phyloP scores from a whole-genome alignment of 1,139 yeast species.

The Lodderomyces parapsilosis region DNA sequence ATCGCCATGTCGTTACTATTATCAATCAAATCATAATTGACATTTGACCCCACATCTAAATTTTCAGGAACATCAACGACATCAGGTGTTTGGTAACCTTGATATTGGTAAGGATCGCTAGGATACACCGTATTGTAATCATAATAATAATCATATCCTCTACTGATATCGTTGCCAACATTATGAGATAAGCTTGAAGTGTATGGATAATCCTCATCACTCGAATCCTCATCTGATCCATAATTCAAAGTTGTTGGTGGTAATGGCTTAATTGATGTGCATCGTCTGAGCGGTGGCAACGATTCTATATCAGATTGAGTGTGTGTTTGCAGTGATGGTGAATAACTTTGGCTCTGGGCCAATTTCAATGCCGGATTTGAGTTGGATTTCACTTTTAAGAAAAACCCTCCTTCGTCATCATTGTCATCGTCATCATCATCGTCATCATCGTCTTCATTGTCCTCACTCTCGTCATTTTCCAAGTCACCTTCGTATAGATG shows the following conservation, averaged over 20 bases:
- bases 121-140: conserved; percentile 85
- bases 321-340: conserved; percentile 22
- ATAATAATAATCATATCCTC: conserved; percentile 83
- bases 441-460: conserved; percentile 38
- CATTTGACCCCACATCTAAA: conserved; percentile 40
- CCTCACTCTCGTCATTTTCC: conserved; percentile 26
- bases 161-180: conserved; percentile 57
- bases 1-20: conserved; percentile 1
- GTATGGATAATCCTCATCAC: conserved; percentile 53
- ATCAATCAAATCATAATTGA: conserved; percentile 37
- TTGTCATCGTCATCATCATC: no score
- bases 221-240: conserved; percentile 71
- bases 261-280: conserved; percentile 64
- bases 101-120: conserved; percentile 30
- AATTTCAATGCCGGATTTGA: conserved; percentile 22
- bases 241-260: conserved; percentile 83
- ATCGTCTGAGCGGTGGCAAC: conserved; percentile 27
- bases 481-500: conserved; percentile 31
- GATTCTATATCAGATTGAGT: conserved; percentile 18
- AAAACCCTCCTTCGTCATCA: conserved; percentile 75
- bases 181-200: conserved; percentile 73
- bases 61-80: conserved; percentile 49
- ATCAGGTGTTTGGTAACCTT: conserved; percentile 38
- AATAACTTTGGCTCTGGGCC: conserved; percentile 6
- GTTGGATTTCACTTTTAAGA: conserved; percentile 55